These are phyloP conservation scores for Hypoxylon cercidicola DNA, from an alignment of 495 filamentous ascomycete genomes.

Conservation along the genomic window DNA sequence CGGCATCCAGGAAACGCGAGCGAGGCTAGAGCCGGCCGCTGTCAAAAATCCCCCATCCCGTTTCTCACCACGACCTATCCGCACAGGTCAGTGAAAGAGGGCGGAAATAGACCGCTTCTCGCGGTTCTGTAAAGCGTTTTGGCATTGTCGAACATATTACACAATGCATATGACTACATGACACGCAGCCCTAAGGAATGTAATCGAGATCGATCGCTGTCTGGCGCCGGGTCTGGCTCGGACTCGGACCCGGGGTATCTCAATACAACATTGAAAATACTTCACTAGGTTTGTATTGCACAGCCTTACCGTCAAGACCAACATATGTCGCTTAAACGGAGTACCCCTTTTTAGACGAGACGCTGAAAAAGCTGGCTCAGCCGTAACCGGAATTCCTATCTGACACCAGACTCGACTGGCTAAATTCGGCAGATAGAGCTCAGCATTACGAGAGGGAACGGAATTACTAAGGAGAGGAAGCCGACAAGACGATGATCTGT, in stretches of 20 bases:
- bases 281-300: not conserved
- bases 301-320: constrained; percentile 10
- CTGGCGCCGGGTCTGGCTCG: constrained; percentile 16
- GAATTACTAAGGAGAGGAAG: constrained; percentile 11
- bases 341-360: constrained; percentile 1
- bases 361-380: constrained; percentile 10
- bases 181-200: constrained; percentile 22
- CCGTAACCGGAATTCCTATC: constrained; percentile 4
- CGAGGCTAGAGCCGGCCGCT: constrained; percentile 13
- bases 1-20: constrained; percentile 8
- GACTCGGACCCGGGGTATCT: constrained; percentile 24
- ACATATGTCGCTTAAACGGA: not conserved
- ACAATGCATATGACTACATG: constrained; percentile 16
- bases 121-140: constrained; percentile 1
- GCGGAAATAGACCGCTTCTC: constrained; percentile 17
- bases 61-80: constrained; percentile 18
- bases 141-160: constrained; percentile 16
- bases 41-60: constrained; percentile 11
- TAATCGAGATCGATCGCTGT: constrained; percentile 22
- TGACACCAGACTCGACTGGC: constrained; percentile 17
- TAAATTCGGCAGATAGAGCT: constrained; percentile 6
- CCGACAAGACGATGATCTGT: constrained; percentile 5
- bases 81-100: not conserved
- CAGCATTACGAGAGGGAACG: not conserved
- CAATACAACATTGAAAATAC: constrained; percentile 8